Base-by-base conservation (phyloP, 495 filamentous ascomycete genomes). In the Viridothelium virens region DNA sequence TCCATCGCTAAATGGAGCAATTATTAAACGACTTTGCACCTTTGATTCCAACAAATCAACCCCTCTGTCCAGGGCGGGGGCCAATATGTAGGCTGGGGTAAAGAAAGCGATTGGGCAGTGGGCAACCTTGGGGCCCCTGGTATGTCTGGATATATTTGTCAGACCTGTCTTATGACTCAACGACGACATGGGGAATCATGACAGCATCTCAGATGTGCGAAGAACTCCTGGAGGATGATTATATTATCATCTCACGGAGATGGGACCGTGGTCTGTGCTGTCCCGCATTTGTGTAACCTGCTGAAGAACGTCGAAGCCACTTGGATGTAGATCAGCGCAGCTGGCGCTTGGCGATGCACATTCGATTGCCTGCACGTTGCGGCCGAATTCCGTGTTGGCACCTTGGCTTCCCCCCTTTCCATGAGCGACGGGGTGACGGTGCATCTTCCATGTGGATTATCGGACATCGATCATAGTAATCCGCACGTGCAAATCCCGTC, bases 401-500 rank as follows among this genome's bases (percentile, higher is more conserved):
- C 25, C 1, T 25, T 25, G 25, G 41, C 41, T 46, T 46, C 41
- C 41, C 41, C 7, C 25, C 25, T 25, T 25, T 25, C 25, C 25
- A 25, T 25, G 25, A 25, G 25, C 25, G 25, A 25, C 25, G 25
- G 25, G 25, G 25, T 25, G 25, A 25, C 25, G 25, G 25, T 25
- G 41, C 41, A 44, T 7, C 14, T 14, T 44, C 41, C 41, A 44
- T 44, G 41, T 44, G 41, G 41, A 14, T 14, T 14, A 44, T 14
- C 41, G 7, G 10, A 9, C 48, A 53, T 53, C 11, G 11, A 53
- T 44, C 41, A 44, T 44, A 0, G 1, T 44, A 7, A 14, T 10
- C n/a, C 31, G 53, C 53, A 59, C 53, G 53, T 59, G 53, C 53
- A 36, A 36, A 59, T 59, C 25, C 53, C 14, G 25, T 18, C 9